phyloP scores from a whole-genome alignment of 1,284 basidiomycete species.

The Cryptococcus sp. region DNA sequence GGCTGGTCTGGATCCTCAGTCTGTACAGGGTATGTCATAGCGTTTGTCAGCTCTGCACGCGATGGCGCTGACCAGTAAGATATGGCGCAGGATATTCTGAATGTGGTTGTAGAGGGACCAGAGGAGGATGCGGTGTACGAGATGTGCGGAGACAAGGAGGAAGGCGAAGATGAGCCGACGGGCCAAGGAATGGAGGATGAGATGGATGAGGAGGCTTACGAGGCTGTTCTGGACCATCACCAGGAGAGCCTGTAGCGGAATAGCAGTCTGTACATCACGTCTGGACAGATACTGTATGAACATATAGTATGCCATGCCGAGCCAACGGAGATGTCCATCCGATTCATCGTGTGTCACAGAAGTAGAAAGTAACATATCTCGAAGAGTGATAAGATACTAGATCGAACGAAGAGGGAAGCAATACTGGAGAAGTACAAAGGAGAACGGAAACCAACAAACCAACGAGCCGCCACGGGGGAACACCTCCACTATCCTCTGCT shows the following conservation, averaged over 20 bases:
- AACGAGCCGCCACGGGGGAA: too few species aligned
- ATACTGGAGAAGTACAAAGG: too few species aligned
- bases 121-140: conserved; percentile 61
- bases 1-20: neutral
- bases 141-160: conserved; percentile 48
- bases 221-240: neutral
- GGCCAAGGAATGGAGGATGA: neutral
- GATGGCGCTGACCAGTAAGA: conserved; percentile 50
- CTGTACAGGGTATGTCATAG: conserved; percentile 52
- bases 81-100: conserved; percentile 62
- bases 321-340: too few species aligned
- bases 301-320: too few species aligned
- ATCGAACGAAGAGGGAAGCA: too few species aligned
- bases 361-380: too few species aligned
- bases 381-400: too few species aligned
- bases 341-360: too few species aligned
- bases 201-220: neutral
- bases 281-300: too few species aligned
- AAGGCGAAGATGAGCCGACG: neutral
- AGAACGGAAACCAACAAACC: too few species aligned
- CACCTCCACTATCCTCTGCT: too few species aligned
- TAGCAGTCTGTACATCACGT: too few species aligned
- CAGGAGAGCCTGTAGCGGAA: neutral
- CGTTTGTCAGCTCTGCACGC: neutral
- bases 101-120: conserved; percentile 67